Base-by-base conservation (phyloP, 139 green algal species). In the Coelastrella sp. region DNA sequence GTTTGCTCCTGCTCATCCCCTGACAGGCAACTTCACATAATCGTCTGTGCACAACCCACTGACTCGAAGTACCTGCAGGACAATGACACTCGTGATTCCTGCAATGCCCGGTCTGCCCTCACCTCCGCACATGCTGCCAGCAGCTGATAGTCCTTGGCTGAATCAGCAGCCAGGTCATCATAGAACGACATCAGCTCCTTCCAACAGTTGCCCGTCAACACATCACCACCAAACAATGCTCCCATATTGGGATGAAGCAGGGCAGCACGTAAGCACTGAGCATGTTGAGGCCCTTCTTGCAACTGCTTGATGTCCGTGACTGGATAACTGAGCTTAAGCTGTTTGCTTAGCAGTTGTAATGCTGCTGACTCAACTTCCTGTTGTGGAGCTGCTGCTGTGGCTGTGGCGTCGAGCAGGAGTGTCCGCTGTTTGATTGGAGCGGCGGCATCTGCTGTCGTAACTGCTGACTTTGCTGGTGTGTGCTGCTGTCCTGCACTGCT, bases 41-140 rank as follows among this genome's bases (percentile, higher is more conserved):
- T 7, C 77, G 23, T 11, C 77, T 65, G 73, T 20, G 73, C 23
- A 13, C 20, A 13, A 47, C 17, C 8, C 8, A 8, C 73, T 78
- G 73, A 8, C 7, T 11, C 14, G 20, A 20, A 13, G 23, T 78
- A 54, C 20, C 22, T 82, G 59, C 7, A 19, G 76, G 16, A 4
- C 47, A 57, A 14, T 23, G 47, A 47, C 32, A 17, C 47, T 8
- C 5, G 22, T 66, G 54, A 7, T 14, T 80, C 5, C 74, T 19
- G n/a, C 20, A 20, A 16, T 14, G 77, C 2, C 16, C 64, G 16
- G 16, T 71, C 11, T 7, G 16, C 16, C 71, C 79, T 56, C 59
- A 86, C 80, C 80, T 86, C 80, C 58, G 80, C 80, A 60, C 80
- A 86, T 75, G 80, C 22, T 23, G 80, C 80, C 3, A 86, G 13